Base-by-base conservation (phyloP, 1,284 basidiomycete species). In the Macrocystidia cucumis region DNA sequence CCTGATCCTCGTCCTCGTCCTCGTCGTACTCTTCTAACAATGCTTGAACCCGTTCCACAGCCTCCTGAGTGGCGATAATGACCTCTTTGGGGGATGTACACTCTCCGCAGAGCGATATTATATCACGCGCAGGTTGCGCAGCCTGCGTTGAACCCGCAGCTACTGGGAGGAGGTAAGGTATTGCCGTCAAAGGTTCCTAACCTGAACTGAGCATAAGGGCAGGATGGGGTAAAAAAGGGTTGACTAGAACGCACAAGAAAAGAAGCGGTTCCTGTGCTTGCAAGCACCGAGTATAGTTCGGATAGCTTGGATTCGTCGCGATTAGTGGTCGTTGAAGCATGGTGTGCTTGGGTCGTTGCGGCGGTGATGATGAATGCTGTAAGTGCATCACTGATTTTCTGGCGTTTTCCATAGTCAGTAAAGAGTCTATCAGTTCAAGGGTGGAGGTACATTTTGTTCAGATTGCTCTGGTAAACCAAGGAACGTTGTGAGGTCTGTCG, bases 31-130 rank as follows among this genome's bases (percentile, higher is more conserved):
- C 44, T 12, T 63, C 55, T 3, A 63, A 39, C n/a, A 44, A 39
- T 8, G 40, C 44, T 17, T 56, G 48, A 4, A 83, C 38, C 11
- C 52, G 55, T 48, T 83, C 83, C 25, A 73, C 41, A 5, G 56
- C 58, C 50, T 82, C 82, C 47, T 83, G 76, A 5, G 65, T 50
- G 1, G 73, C 69, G 38, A 86, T 71, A 4, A 78, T 46, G 2
- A 74, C 56, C 49, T 86, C 82, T 45, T 78, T 82, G 0, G 77
- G 60, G 36, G 64, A 69, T 16, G 65, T 54, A 19, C 59, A 55
- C 39, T 62, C 52, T 1, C 61, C 62, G 13, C 78, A 56, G 14
- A 70, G 35, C 1, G 56, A 45, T 2, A 79, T 47, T 14, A 79
- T 51, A 3, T 65, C 59, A 22, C 52, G 53, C 1, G 68, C n/a